These are phyloP conservation scores for Diaporthe sp. DNA, from an alignment of 2,329 filamentous ascomycete species.

Conservation along the genomic window DNA sequence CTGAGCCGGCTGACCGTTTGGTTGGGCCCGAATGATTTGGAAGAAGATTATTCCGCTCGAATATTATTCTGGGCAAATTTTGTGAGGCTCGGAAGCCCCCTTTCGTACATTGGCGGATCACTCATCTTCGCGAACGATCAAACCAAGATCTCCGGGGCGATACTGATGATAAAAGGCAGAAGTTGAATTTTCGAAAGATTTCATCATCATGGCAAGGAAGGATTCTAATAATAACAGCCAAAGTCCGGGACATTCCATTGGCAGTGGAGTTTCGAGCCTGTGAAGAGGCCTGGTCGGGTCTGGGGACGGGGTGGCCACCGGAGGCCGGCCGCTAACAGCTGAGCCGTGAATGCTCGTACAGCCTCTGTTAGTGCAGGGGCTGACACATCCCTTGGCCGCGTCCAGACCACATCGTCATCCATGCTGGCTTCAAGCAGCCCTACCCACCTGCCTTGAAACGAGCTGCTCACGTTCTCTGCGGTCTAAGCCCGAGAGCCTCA, in stretches of 20 bases:
- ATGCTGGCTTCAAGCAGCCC: constrained; percentile 31
- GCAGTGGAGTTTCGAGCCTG: constrained; percentile 37
- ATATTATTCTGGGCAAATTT: neutral
- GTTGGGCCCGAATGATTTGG: neutral
- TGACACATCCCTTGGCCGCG: neutral
- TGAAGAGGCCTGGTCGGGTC: constrained; percentile 26
- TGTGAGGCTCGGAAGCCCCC: constrained; percentile 26
- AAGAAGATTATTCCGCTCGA: neutral
- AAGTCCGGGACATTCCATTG: constrained; percentile 15
- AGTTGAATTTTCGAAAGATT: neutral
- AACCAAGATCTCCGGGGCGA: neutral
- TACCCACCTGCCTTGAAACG: constrained; percentile 36
- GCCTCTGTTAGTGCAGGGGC: constrained; percentile 36
- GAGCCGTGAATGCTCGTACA: neutral
- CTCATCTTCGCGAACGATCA: constrained; percentile 10
- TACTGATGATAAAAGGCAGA: constrained; percentile 27
- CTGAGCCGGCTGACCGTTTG: neutral
- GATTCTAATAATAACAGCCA: constrained; percentile 35
- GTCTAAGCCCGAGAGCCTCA: constrained; percentile 14
- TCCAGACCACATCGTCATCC: constrained; percentile 17
- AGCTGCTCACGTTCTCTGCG: constrained; percentile 10
- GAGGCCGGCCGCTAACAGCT: constrained; percentile 26
- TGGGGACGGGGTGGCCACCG: constrained; percentile 26
- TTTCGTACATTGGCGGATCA: constrained; percentile 3
- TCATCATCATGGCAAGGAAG: neutral